Evolutionary conservation across 1,139 yeast genomes (phyloP).

Genomic region (Blastobotrys petasosporus): DNA sequence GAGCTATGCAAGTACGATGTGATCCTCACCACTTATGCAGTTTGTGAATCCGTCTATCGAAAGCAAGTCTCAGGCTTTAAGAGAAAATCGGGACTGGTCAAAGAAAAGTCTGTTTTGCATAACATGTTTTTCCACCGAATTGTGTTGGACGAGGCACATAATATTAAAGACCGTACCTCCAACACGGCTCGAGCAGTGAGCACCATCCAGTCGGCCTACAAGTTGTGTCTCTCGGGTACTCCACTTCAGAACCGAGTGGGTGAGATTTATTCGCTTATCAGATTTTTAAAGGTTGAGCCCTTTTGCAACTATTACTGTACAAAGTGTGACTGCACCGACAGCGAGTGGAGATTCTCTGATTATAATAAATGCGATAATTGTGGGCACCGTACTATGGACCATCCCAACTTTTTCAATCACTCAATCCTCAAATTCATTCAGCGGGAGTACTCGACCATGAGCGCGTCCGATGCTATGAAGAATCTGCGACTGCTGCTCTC

Average conservation of each 20-base stretch:
- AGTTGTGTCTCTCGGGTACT: constrained; percentile 93
- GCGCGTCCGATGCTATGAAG: constrained; percentile 69
- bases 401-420: constrained; percentile 90
- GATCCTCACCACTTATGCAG: constrained; percentile 84
- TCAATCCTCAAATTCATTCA: constrained; percentile 91
- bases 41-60: constrained; percentile 78
- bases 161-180: constrained; percentile 88
- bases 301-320: constrained; percentile 87
- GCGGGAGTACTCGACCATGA: constrained; percentile 72
- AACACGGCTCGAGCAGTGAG: constrained; percentile 93
- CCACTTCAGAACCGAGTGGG: constrained; percentile 96
- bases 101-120: constrained; percentile 73
- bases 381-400: constrained; percentile 90
- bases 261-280: constrained; percentile 83
- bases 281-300: constrained; percentile 79
- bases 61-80: constrained; percentile 79
- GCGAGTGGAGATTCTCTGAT: constrained; percentile 78
- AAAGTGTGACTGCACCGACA: constrained; percentile 74
- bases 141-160: constrained; percentile 95
- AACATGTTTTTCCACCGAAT: constrained; percentile 75
- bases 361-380: constrained; percentile 80
- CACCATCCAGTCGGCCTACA: constrained; percentile 56
- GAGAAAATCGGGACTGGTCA: constrained; percentile 61
- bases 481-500: constrained; percentile 67
- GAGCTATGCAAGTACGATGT: constrained; percentile 69